These are phyloP conservation scores for Neostapfia colusana DNA, from an alignment of 176 grass and related monocot genomes.

Conservation along the genomic window DNA sequence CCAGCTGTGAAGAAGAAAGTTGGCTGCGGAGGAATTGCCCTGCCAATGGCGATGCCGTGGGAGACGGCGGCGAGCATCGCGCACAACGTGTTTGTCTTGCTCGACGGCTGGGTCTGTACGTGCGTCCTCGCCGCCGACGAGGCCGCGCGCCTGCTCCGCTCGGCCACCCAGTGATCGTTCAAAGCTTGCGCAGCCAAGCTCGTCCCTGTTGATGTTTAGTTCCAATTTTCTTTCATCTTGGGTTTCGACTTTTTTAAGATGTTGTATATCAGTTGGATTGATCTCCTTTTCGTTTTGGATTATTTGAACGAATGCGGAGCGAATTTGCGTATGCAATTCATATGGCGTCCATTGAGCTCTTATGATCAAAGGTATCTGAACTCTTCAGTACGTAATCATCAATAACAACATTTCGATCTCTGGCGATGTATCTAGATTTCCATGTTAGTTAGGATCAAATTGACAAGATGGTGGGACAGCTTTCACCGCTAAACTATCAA, in stretches of 20 bases:
- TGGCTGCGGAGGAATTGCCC: neutral
- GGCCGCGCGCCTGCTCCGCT: slow-evolving; percentile 33
- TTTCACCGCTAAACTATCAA: neutral
- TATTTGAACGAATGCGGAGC: neutral
- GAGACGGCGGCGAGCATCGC: slow-evolving; percentile 28
- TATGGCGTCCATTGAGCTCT: neutral
- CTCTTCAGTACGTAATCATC: neutral
- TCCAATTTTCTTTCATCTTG: too few relatives aligned
- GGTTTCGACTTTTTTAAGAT: too few relatives aligned
- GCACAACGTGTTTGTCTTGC: slow-evolving; percentile 40
- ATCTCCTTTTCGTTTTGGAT: neutral
- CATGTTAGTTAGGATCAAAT: neutral
- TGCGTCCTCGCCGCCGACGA: slow-evolving; percentile 53
- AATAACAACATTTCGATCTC: neutral
- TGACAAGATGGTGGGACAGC: neutral
- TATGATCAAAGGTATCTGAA: neutral
- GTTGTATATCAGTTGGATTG: neutral
- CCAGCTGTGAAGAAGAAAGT: neutral
- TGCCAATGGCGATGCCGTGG: slow-evolving; percentile 40
- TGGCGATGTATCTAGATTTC: neutral
- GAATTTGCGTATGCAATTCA: neutral
- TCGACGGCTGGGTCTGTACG: slow-evolving; percentile 37
- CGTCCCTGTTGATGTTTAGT: too few relatives aligned
- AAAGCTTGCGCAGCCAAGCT: neutral
- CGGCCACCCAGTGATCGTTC: neutral